These are phyloP conservation scores for Flaveria brownii DNA, from an alignment of 129 eudicot genomes.

Conservation along the genomic window DNA sequence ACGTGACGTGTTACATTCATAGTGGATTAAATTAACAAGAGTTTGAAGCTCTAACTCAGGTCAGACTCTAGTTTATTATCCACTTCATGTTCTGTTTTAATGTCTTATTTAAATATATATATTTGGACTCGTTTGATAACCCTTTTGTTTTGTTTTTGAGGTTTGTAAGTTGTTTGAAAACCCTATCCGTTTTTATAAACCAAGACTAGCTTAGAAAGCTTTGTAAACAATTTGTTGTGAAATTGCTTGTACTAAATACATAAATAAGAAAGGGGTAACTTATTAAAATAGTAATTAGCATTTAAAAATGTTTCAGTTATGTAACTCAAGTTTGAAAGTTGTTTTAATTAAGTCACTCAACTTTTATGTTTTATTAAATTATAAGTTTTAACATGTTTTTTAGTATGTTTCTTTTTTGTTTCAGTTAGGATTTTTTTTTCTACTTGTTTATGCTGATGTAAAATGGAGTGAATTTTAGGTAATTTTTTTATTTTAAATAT, in stretches of 20 bases:
- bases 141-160: not conserved
- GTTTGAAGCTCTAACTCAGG: conserved; percentile 20
- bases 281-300: too few species aligned
- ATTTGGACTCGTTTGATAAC: not conserved
- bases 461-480: too few species aligned
- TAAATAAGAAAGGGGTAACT: not conserved
- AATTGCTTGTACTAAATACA: not conserved
- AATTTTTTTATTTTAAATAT: too few species aligned
- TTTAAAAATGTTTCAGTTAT: too few species aligned
- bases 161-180: not conserved
- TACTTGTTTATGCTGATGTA: too few species aligned
- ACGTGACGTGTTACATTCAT: conserved; percentile 11
- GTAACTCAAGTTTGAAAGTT: too few species aligned
- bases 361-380: too few species aligned
- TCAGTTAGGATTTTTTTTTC: too few species aligned
- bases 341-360: too few species aligned
- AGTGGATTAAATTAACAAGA: conserved; percentile 9
- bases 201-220: not conserved
- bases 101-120: not conserved
- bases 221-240: not conserved
- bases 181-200: not conserved
- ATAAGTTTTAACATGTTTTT: too few species aligned
- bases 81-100: conserved; percentile 27
- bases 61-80: conserved; percentile 23
- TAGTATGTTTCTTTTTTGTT: too few species aligned